Conservation (phyloP, 2,329 filamentous ascomycete genomes). For the Anisogramma anomala region DNA sequence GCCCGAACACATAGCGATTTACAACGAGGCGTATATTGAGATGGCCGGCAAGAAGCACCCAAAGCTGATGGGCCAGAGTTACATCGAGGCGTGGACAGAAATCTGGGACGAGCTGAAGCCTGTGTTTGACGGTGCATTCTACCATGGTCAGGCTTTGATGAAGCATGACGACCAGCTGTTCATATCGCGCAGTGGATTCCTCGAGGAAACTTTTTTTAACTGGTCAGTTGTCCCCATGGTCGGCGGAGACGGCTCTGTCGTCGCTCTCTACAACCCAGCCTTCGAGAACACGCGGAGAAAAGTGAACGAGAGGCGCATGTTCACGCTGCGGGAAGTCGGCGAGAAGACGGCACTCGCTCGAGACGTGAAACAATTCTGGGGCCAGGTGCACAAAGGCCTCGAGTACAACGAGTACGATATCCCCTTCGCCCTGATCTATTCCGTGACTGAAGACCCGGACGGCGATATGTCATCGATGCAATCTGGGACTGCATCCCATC, state of each 20-base stretch:
- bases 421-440: conserved; percentile 68
- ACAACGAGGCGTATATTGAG: conserved; percentile 59
- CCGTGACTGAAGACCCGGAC: conserved; percentile 56
- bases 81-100: conserved; percentile 58
- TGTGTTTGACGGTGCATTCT: conserved; percentile 54
- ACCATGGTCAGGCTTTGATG: conserved; percentile 68
- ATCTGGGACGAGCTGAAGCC: conserved; percentile 62
- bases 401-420: conserved; percentile 65
- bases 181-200: conserved; percentile 53
- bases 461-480: conserved; percentile 62
- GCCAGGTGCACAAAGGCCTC: conserved; percentile 54
- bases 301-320: conserved; percentile 68
- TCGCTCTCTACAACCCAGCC: conserved; percentile 67
- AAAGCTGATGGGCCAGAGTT: conserved; percentile 59
- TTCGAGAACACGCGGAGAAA: conserved; percentile 73
- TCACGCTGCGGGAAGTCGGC: conserved; percentile 65
- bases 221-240: conserved; percentile 74
- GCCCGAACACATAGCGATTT: conserved; percentile 48
- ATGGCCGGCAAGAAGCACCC: conserved; percentile 61
- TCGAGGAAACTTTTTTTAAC: conserved; percentile 74
- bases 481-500: conserved; percentile 50
- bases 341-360: conserved; percentile 63
- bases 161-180: conserved; percentile 74
- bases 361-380: conserved; percentile 64
- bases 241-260: conserved; percentile 60